Evolutionary conservation across 2,329 filamentous ascomycete species (phyloP).

Genomic region (Tolypocladium endophyticum): DNA sequence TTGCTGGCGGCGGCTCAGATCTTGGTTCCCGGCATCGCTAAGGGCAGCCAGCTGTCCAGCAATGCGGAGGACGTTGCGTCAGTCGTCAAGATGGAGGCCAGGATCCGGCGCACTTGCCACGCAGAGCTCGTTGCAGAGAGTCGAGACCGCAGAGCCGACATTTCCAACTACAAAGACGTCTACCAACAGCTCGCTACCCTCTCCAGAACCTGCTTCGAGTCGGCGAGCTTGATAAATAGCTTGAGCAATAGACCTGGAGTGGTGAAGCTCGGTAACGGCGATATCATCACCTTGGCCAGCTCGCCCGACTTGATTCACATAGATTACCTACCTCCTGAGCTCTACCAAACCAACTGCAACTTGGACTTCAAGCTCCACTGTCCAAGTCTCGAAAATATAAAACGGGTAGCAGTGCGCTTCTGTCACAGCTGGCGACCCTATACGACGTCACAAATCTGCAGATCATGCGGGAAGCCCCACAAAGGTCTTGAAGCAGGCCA

Average conservation of each 20-base stretch:
- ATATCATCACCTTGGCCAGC: conserved; percentile 17
- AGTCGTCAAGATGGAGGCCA: conserved; percentile 10
- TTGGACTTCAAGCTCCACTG: conserved; percentile 17
- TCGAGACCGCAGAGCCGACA: conserved; percentile 11
- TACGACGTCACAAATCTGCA: conserved; percentile 14
- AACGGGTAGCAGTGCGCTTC: conserved; percentile 30
- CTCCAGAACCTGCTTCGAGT: conserved; percentile 16
- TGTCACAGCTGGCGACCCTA: conserved; percentile 29
- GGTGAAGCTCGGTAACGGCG: conserved; percentile 14
- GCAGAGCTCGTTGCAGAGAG: neutral
- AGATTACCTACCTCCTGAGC: conserved; percentile 20
- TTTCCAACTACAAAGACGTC: conserved; percentile 20
- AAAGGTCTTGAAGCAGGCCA: conserved; percentile 12
- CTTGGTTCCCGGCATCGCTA: neutral
- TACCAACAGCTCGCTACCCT: conserved; percentile 16
- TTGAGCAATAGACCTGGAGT: conserved; percentile 10
- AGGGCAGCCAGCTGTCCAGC: neutral
- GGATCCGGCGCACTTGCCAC: neutral
- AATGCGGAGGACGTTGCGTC: conserved; percentile 1
- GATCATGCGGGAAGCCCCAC: conserved; percentile 21
- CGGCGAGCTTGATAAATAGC: conserved; percentile 9
- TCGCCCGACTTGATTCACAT: conserved; percentile 20
- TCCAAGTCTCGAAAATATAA: conserved; percentile 19
- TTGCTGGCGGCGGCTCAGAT: neutral
- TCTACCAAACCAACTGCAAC: conserved; percentile 15